Evolutionary conservation across 805 yeast genomes (phyloP).

Genomic region (Starmerella apis): DNA sequence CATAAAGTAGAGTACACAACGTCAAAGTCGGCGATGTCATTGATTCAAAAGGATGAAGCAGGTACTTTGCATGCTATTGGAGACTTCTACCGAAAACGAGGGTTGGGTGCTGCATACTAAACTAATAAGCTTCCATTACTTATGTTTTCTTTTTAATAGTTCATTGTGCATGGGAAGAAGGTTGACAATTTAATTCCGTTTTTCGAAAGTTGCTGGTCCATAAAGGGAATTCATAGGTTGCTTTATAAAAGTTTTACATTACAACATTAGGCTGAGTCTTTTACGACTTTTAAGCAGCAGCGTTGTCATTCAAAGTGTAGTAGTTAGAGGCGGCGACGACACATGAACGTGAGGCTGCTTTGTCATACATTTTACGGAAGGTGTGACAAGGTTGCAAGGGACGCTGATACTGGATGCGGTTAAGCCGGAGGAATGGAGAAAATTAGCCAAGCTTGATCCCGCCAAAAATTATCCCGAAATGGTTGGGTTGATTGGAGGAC

Average conservation of each 20-base stretch:
- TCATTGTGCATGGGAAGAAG: too few species aligned
- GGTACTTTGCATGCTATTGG: slow-evolving; percentile 60
- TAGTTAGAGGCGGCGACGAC: too few species aligned
- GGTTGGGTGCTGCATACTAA: slow-evolving; percentile 58
- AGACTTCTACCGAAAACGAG: slow-evolving; percentile 84
- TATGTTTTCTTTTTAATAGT: too few species aligned
- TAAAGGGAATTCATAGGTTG: too few species aligned
- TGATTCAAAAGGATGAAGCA: slow-evolving; percentile 34
- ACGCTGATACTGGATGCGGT: neutral
- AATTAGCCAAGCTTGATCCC: neutral
- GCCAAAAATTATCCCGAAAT: slow-evolving; percentile 4
- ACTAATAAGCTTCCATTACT: too few species aligned
- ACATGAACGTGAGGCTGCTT: neutral
- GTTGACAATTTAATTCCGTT: too few species aligned
- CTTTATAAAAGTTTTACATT: too few species aligned
- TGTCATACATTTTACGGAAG: neutral
- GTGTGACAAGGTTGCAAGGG: neutral
- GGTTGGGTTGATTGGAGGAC: slow-evolving; percentile 6
- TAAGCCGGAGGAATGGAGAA: neutral
- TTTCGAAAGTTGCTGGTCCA: too few species aligned
- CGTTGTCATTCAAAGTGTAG: too few species aligned
- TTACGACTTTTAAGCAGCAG: too few species aligned
- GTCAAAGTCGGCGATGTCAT: slow-evolving; percentile 51
- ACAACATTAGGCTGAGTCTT: too few species aligned
- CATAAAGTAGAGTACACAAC: slow-evolving; percentile 38